Percentiles rank a stretch among this genome's conserved stretches.
Evolutionary conservation across 768 basidiomycete genomes (phyloP).

Genomic region (Erythrobasidium yunnanense): DNA sequence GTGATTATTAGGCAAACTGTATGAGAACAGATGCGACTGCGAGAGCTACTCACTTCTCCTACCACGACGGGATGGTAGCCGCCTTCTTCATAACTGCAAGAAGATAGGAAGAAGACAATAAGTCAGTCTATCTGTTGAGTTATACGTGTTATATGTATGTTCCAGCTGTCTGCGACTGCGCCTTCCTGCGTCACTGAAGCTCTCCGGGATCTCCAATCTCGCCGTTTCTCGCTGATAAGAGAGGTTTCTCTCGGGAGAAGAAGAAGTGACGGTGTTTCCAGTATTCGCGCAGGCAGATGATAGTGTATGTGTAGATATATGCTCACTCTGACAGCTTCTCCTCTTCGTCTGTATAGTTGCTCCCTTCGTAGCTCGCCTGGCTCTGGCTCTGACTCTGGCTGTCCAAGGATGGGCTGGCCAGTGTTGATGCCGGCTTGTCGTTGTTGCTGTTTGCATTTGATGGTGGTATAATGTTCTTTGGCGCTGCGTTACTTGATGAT

Average conservation of each 20-base stretch:
- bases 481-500: too few species aligned
- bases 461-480: too few species aligned
- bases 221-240: too few species aligned
- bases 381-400: background rate
- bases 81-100: slow-evolving; percentile 36
- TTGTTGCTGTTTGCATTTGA: too few species aligned
- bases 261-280: too few species aligned
- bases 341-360: slow-evolving; percentile 39
- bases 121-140: background rate
- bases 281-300: too few species aligned
- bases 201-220: too few species aligned
- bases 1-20: background rate
- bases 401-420: background rate
- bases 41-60: slow-evolving; percentile 30
- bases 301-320: too few species aligned
- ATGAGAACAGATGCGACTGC: background rate
- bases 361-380: slow-evolving; percentile 32
- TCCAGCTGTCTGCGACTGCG: too few species aligned
- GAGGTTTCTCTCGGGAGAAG: too few species aligned
- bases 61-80: slow-evolving; percentile 37
- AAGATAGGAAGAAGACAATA: background rate
- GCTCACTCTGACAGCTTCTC: slow-evolving; percentile 37
- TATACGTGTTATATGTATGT: background rate
- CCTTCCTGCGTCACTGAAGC: too few species aligned
- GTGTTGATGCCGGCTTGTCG: background rate